phyloP scores from a whole-genome alignment of 768 basidiomycete species.

The Symmetrospora coprosmae region DNA sequence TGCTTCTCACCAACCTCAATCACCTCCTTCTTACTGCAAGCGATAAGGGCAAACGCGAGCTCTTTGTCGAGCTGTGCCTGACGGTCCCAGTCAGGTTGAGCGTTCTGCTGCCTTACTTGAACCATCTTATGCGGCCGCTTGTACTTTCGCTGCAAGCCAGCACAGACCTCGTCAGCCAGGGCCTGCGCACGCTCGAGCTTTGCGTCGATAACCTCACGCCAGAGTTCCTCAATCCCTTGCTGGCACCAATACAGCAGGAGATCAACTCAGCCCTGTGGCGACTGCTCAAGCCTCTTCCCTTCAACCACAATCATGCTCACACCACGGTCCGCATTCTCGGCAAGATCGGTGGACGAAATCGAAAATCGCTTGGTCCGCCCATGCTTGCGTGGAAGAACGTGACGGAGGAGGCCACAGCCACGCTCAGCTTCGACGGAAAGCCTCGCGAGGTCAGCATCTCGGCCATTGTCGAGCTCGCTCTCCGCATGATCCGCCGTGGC shows the following conservation, averaged over 20 bases:
- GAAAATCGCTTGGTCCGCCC: slow-evolving; percentile 67
- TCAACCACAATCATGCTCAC: slow-evolving; percentile 73
- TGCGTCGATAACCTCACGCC: slow-evolving; percentile 97
- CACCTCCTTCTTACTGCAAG: slow-evolving; percentile 73
- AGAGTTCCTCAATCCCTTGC: slow-evolving; percentile 91
- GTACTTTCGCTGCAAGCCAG: slow-evolving; percentile 76
- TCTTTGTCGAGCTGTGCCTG: slow-evolving; percentile 91
- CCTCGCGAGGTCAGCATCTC: slow-evolving; percentile 51
- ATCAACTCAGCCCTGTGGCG: slow-evolving; percentile 87
- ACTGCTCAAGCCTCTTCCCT: slow-evolving; percentile 73
- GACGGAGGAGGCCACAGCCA: slow-evolving; percentile 55
- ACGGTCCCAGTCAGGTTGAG: slow-evolving; percentile 91
- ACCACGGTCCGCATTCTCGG: slow-evolving; percentile 91
- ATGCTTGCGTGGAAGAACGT: slow-evolving; percentile 55
- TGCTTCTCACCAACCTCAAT: slow-evolving; percentile 90
- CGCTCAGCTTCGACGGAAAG: slow-evolving; percentile 58
- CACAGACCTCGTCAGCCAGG: slow-evolving; percentile 83
- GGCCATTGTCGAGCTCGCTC: slow-evolving; percentile 52
- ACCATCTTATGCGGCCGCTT: slow-evolving; percentile 89
- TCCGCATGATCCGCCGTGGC: slow-evolving; percentile 47
- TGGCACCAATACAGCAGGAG: slow-evolving; percentile 79
- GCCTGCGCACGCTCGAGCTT: slow-evolving; percentile 87
- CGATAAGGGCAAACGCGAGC: slow-evolving; percentile 54
- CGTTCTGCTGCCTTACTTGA: slow-evolving; percentile 84
- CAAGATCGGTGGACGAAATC: slow-evolving; percentile 86